Conservation (phyloP, 2,329 filamentous ascomycete species). For the Sporothrix sp. region DNA sequence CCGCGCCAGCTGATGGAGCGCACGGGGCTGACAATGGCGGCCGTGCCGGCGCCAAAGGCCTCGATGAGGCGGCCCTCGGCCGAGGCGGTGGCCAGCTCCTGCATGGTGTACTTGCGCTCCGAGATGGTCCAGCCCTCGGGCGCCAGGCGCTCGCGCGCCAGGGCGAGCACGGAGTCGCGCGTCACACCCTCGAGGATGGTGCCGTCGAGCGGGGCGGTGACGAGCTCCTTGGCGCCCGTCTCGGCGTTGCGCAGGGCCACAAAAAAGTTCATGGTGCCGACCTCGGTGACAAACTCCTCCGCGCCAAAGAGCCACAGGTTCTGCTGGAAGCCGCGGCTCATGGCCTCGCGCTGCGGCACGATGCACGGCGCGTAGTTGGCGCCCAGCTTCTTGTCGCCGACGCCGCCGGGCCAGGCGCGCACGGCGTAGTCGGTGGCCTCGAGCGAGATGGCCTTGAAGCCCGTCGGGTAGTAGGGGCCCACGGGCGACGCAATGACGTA, state of each 20-base stretch:
- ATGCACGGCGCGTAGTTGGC: constrained; percentile 99
- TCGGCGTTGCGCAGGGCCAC: constrained; percentile 74
- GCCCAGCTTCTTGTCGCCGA: constrained; percentile 96
- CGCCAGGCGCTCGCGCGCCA: constrained; percentile 72
- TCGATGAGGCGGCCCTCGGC: constrained; percentile 80
- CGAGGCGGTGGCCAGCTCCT: constrained; percentile 70
- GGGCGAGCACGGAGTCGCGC: constrained; percentile 75
- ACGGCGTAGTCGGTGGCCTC: constrained; percentile 96
- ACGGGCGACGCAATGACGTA: constrained; percentile 95
- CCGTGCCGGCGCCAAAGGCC: constrained; percentile 88
- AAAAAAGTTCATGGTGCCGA: constrained; percentile 99
- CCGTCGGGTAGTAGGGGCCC: constrained; percentile 94
- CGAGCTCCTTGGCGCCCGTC: constrained; percentile 80
- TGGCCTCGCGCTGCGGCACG: constrained; percentile 87
- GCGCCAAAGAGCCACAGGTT: constrained; percentile 97
- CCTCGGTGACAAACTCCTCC: constrained; percentile 92
- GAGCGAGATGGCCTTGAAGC: constrained; percentile 92
- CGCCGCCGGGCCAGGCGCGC: constrained; percentile 93
- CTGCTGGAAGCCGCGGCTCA: constrained; percentile 88
- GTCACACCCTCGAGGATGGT: constrained; percentile 95
- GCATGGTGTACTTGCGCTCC: constrained; percentile 90
- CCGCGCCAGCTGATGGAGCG: constrained; percentile 84
- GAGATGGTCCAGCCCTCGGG: constrained; percentile 81
- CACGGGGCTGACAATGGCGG: constrained; percentile 86
- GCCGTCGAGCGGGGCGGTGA: constrained; percentile 92